Conservation (phyloP, 306 rosid genomes). For the Delonix regia region DNA sequence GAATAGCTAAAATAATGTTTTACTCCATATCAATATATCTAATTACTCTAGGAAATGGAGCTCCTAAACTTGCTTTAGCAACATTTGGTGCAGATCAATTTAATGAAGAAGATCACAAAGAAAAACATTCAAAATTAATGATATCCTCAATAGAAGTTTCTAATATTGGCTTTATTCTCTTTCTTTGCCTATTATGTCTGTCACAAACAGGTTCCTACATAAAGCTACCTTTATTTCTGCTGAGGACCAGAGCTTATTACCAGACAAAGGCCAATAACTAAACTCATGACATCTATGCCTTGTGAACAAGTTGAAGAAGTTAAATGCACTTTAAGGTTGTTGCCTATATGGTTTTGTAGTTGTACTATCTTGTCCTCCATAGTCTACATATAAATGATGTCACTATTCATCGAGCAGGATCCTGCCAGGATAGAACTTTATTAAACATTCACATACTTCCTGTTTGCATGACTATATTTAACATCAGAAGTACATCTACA, state of each 20-base stretch:
- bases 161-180: background rate
- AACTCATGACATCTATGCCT: conserved; percentile 62
- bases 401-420: conserved; percentile 72
- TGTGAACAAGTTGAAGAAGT: conserved; percentile 68
- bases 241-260: conserved; percentile 31
- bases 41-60: conserved; percentile 71
- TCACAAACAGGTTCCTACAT: conserved; percentile 50
- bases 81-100: conserved; percentile 66
- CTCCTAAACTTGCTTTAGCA: conserved; percentile 63
- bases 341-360: conserved; percentile 61
- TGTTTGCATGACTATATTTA: conserved; percentile 64
- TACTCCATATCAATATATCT: too few species aligned
- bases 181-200: background rate
- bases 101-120: conserved; percentile 55
- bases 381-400: conserved; percentile 63
- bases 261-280: conserved; percentile 39
- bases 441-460: conserved; percentile 57
- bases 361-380: conserved; percentile 66
- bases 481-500: conserved; percentile 55
- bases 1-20: too few species aligned
- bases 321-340: conserved; percentile 52
- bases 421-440: conserved; percentile 53
- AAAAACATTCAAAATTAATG: conserved; percentile 52
- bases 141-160: conserved; percentile 29
- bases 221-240: too few species aligned